Evolutionary conservation across 2,329 filamentous ascomycete genomes (phyloP).

Genomic region (Penicillium oxalicum): DNA sequence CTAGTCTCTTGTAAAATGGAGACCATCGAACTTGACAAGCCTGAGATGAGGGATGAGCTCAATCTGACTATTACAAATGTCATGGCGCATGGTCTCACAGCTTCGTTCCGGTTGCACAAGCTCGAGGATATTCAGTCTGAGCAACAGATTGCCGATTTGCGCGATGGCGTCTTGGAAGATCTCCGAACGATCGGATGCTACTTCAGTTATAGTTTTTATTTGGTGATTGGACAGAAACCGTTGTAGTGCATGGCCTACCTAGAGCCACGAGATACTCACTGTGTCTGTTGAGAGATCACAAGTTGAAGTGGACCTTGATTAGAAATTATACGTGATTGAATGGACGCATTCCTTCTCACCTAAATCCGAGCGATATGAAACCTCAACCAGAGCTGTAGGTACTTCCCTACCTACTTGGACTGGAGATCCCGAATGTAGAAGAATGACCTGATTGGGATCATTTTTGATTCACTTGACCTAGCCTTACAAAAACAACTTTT

Average conservation of each 20-base stretch:
- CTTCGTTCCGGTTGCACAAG: neutral
- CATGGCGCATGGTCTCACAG: neutral
- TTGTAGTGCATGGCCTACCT: neutral
- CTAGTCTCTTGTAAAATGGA: neutral
- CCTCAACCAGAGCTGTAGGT: too few relatives aligned
- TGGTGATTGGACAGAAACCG: neutral
- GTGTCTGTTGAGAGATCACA: too few relatives aligned
- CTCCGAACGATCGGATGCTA: neutral
- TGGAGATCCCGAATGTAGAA: too few relatives aligned
- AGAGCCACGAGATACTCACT: too few relatives aligned
- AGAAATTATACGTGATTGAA: too few relatives aligned
- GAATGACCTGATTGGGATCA: too few relatives aligned
- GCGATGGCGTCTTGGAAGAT: neutral
- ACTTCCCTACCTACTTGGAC: too few relatives aligned
- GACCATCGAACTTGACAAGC: neutral
- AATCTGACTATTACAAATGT: neutral
- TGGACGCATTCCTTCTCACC: too few relatives aligned
- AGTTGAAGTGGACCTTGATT: too few relatives aligned
- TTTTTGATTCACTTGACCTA: too few relatives aligned
- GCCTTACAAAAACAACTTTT: too few relatives aligned
- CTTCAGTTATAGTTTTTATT: neutral
- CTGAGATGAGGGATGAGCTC: neutral
- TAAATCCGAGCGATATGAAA: too few relatives aligned
- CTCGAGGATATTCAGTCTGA: neutral
- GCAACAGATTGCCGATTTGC: neutral